These are phyloP conservation scores for Coriolopsis trogii DNA, from an alignment of 1,284 basidiomycete species.

Conservation along the genomic window DNA sequence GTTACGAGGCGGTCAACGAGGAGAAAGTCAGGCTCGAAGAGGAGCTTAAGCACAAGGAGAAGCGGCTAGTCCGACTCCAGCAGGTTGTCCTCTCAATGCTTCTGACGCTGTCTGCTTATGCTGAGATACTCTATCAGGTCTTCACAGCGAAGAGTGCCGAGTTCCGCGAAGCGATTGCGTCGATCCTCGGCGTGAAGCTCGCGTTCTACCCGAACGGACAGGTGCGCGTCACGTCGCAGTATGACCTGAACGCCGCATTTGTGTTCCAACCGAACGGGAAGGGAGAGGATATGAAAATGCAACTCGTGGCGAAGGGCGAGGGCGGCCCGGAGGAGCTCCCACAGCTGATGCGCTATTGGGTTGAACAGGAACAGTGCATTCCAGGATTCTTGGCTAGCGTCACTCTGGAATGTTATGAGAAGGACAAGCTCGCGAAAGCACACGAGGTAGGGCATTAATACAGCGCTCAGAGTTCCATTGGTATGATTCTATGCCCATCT, in stretches of 20 bases:
- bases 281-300: constrained; percentile 56
- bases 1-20: constrained; percentile 63
- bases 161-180: constrained; percentile 79
- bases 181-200: constrained; percentile 83
- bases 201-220: constrained; percentile 85
- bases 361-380: constrained; percentile 71
- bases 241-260: constrained; percentile 71
- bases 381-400: constrained; percentile 77
- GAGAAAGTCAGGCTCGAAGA: constrained; percentile 67
- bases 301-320: constrained; percentile 69
- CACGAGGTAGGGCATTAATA: too few relatives aligned
- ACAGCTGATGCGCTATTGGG: constrained; percentile 72
- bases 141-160: constrained; percentile 78
- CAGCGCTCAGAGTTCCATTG: too few relatives aligned
- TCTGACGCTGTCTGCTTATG: background rate
- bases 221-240: constrained; percentile 81
- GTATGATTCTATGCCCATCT: too few relatives aligned
- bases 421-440: too few relatives aligned
- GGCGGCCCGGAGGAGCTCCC: constrained; percentile 70
- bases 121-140: constrained; percentile 41
- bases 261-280: constrained; percentile 62
- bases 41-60: constrained; percentile 72
- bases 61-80: constrained; percentile 71
- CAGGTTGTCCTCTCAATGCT: constrained; percentile 44
- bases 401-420: constrained; percentile 74